A percentile compares a stretch with the other conserved stretches of the same genome.
Conservation (phyloP, 257 asterid genomes). For the Fraxinus pennsylvanica region DNA sequence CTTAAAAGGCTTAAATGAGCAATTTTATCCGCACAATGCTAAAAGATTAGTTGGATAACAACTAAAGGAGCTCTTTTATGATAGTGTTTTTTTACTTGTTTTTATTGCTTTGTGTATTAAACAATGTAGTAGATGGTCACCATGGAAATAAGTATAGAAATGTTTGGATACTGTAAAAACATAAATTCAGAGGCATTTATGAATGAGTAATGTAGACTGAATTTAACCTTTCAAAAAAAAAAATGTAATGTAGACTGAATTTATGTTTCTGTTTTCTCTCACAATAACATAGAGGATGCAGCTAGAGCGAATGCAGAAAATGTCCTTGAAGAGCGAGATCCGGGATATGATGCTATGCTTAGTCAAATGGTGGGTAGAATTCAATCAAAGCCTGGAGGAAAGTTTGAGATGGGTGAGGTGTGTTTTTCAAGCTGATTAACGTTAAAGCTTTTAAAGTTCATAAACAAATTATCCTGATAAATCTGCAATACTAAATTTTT, state of each 20-base stretch:
- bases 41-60: no score
- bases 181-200: not conserved
- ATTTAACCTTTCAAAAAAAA: no score
- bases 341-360: slow-evolving; percentile 76
- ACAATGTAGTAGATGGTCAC: not conserved
- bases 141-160: not conserved
- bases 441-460: not conserved
- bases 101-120: not conserved
- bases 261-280: not conserved
- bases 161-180: not conserved
- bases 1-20: not conserved
- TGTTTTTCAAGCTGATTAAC: slow-evolving; percentile 22
- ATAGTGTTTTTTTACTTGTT: no score
- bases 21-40: no score
- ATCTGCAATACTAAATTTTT: not conserved
- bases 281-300: slow-evolving; percentile 37
- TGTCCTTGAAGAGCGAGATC: slow-evolving; percentile 74
- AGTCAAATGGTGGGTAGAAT: slow-evolving; percentile 86
- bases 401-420: slow-evolving; percentile 96
- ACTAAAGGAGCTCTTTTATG: not conserved
- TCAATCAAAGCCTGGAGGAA: slow-evolving; percentile 86
- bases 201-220: not conserved
- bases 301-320: slow-evolving; percentile 44
- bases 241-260: not conserved
- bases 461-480: not conserved